Evolutionary conservation across 176 grass and related monocot genomes (phyloP).

Genomic region (Metroxylon sagu): DNA sequence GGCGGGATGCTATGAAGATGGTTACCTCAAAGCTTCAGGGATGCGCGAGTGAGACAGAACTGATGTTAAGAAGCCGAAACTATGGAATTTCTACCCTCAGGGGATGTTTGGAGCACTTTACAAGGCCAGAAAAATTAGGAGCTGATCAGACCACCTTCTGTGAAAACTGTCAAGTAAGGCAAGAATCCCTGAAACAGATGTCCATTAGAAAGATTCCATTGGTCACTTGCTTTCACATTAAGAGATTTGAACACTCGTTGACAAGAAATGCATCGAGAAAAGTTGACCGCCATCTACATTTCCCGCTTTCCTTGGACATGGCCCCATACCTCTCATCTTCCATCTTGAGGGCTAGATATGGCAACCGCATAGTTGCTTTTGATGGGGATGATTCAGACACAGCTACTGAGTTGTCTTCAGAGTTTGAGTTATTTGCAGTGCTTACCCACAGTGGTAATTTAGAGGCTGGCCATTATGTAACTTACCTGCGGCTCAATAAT

Average conservation of each 20-base stretch:
- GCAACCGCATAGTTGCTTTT: constrained; percentile 72
- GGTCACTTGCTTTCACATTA: constrained; percentile 89
- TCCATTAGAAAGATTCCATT: constrained; percentile 91
- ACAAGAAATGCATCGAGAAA: constrained; percentile 73
- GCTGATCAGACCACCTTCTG: constrained; percentile 92
- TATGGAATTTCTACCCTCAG: constrained; percentile 59
- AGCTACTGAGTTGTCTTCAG: constrained; percentile 43
- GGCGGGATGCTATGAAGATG: constrained; percentile 25
- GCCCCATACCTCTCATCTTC: constrained; percentile 82
- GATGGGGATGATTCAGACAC: constrained; percentile 47
- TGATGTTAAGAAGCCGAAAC: constrained; percentile 12
- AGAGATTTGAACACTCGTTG: constrained; percentile 85
- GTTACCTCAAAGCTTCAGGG: constrained; percentile 31
- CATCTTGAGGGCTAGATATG: constrained; percentile 71
- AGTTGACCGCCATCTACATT: constrained; percentile 80
- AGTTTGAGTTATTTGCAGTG: constrained; percentile 91
- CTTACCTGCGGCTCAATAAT: constrained; percentile 75
- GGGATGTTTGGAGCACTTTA: constrained; percentile 87
- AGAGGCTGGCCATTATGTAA: constrained; percentile 87
- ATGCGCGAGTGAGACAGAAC: constrained; percentile 40
- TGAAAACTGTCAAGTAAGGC: constrained; percentile 75
- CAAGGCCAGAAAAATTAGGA: constrained; percentile 84
- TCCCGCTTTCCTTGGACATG: constrained; percentile 92
- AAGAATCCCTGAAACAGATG: constrained; percentile 97
- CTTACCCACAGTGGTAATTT: constrained; percentile 78